Base-by-base conservation (phyloP, 2,329 filamentous ascomycete genomes). In the Clonostachys solani region DNA sequence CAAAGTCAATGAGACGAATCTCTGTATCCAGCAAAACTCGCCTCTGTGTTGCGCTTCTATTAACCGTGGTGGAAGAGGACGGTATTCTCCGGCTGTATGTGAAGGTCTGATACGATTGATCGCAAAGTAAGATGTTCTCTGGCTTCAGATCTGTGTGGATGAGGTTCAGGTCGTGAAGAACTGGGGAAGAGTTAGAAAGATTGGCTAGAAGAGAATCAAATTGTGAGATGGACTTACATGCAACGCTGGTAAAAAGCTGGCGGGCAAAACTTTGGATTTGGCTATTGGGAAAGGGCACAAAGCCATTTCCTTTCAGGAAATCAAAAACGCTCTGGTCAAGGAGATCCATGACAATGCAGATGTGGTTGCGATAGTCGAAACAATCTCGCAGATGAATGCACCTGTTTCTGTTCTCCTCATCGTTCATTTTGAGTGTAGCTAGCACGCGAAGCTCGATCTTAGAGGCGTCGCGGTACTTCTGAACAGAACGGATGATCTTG, bases 301-400 rank as follows among this genome's bases (percentile, higher is more conserved):
- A 99, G 54, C 83, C 81, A 62, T 97, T 97, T 60, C 86, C 85
- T 72, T 99, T 99, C 43, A 99, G 77, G 58, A 99, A 99, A 69
- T 99, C 94, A 64, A 99, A 99, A 45, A 99, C 92, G 59, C 92
- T 97, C 62, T 96, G 92, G 43, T 92, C 92, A 33, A 97, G 80
- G 5, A 86, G 68, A 54, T 86, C 81, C 81, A 84, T 86, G 47
- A 86, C 82, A 50, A 86, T 86, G 75, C 94, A 99, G 56, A 99
- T 97, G 63, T 99, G 94, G 48, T 95, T 94, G 43, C 92, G 83
- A 71, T 89, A 99, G 68, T 99, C 94, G 69, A 99, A 99, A 66
- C 91, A 96, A 60, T 99, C 94, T 38, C 92, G 83, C 38, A 99
- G 75, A 65, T 99, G 94, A 54, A 99, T 99, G 70, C 94, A 99